These are phyloP conservation scores for Osmanthus fragrans DNA, from an alignment of 257 asterid species.

Conservation along the genomic window DNA sequence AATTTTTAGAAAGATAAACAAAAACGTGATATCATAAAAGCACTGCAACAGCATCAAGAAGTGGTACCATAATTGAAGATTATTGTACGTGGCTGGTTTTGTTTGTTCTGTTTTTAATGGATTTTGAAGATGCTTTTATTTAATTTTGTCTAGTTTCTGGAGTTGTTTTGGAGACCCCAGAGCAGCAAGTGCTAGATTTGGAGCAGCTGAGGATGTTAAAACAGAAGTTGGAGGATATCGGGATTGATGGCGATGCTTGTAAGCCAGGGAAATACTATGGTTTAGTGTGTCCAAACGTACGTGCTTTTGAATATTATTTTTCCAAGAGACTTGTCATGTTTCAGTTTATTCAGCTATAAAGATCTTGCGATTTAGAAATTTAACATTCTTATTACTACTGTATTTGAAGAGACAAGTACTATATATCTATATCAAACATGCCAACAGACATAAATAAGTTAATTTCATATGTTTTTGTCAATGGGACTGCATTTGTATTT, in stretches of 20 bases:
- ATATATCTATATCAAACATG: background rate
- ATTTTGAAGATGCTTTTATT: background rate
- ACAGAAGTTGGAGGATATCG: constrained; percentile 55
- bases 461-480: background rate
- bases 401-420: background rate
- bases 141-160: constrained; percentile 42
- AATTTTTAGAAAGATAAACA: background rate
- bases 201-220: constrained; percentile 38
- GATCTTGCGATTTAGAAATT: background rate
- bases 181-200: constrained; percentile 37
- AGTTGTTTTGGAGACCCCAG: constrained; percentile 41
- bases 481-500: background rate
- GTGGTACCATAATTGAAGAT: background rate
- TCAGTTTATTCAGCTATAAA: constrained; percentile 7
- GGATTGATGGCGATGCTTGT: constrained; percentile 45
- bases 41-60: background rate
- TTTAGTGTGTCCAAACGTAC: constrained; percentile 71
- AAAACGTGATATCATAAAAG: background rate
- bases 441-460: background rate
- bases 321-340: background rate
- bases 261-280: constrained; percentile 66
- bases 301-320: constrained; percentile 26
- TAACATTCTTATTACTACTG: background rate
- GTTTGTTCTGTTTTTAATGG: background rate
- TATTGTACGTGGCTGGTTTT: background rate